Evolutionary conservation across 805 yeast species (phyloP).

Genomic region (Nakazawaea populi): DNA sequence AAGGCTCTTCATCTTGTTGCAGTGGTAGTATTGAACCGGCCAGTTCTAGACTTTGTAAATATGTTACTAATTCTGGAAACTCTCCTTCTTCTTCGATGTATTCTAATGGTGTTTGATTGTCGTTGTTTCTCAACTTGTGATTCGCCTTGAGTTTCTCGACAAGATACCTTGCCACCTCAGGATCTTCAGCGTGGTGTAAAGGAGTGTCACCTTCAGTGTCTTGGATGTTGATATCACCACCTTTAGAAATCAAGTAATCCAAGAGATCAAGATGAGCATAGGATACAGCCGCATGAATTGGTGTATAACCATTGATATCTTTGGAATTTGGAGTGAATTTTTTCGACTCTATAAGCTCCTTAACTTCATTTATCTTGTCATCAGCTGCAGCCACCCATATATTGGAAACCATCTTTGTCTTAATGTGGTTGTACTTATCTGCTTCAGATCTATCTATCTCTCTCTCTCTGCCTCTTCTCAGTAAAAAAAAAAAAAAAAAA

Average conservation of each 20-base stretch:
- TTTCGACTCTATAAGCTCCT: constrained; percentile 44
- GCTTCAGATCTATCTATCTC: neutral
- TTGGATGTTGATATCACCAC: constrained; percentile 77
- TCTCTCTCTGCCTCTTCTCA: neutral
- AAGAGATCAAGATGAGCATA: constrained; percentile 77
- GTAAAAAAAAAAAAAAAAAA: too few species aligned
- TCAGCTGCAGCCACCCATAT: constrained; percentile 97
- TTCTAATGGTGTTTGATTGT: constrained; percentile 68
- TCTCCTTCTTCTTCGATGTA: constrained; percentile 83
- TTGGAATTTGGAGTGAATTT: constrained; percentile 59
- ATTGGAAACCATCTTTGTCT: constrained; percentile 35
- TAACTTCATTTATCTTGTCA: constrained; percentile 56
- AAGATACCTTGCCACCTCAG: constrained; percentile 55
- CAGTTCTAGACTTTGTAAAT: constrained; percentile 41
- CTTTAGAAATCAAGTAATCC: constrained; percentile 42
- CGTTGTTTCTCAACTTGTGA: constrained; percentile 55
- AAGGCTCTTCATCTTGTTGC: too few species aligned
- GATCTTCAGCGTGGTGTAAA: constrained; percentile 80
- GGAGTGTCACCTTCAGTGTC: constrained; percentile 96
- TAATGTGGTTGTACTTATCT: too few species aligned
- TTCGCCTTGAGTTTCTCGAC: constrained; percentile 69
- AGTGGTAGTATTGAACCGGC: constrained; percentile 19
- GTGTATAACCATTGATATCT: constrained; percentile 94
- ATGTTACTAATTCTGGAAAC: constrained; percentile 68
- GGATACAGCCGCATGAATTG: constrained; percentile 96